Base-by-base conservation (phyloP, 2,329 filamentous ascomycete genomes). In the Tympanopsis confertula region DNA sequence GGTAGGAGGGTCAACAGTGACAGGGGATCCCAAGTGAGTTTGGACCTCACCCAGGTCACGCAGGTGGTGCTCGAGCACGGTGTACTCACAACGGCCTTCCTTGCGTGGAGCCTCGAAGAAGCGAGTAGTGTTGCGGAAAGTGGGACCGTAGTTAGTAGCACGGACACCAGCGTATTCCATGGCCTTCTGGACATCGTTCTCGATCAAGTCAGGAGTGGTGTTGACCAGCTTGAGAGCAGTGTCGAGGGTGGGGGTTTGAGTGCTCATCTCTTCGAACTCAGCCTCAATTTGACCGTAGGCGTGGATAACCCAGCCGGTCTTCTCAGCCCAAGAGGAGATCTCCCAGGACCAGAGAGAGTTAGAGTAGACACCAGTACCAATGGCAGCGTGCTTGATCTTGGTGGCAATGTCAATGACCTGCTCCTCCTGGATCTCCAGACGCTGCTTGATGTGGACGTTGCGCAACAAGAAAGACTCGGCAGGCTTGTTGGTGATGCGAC, bases 391-490 rank as follows among this genome's bases (percentile, higher is more conserved):
- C 28, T 41, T 39, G 13, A 55, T 20, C 20, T 45, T 47, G 5
- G 50, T 55, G 5, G 42, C 41, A 12, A 55, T 43, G 19, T 55
- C 52, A 7, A 55, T 41, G 3, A 36, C 30, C 29, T 49, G 35
- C 4, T 52, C 52, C 35, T 55, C 52, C 32, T 47, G n/a, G n/a
- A n/a, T n/a, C n/a, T n/a, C n/a, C n/a, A n/a, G n/a, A n/a, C n/a
- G n/a, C n/a, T n/a, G n/a, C n/a, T n/a, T n/a, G n/a, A n/a, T n/a
- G n/a, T n/a, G n/a, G n/a, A n/a, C n/a, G n/a, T n/a, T n/a, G n/a
- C n/a, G n/a, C n/a, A n/a, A 65, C 68, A 39, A 71, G 57, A 39
- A 65, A 62, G 33, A 66, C 62, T 42, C 56, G 61, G 32, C 66
- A n/a, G n/a, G n/a, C n/a, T n/a, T n/a, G n/a, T n/a, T n/a, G n/a